A percentile compares a stretch with the other conserved stretches of the same genome.
Evolutionary conservation across 2,329 filamentous ascomycete genomes (phyloP).

Genomic region (Trichoderma guizhouense): DNA sequence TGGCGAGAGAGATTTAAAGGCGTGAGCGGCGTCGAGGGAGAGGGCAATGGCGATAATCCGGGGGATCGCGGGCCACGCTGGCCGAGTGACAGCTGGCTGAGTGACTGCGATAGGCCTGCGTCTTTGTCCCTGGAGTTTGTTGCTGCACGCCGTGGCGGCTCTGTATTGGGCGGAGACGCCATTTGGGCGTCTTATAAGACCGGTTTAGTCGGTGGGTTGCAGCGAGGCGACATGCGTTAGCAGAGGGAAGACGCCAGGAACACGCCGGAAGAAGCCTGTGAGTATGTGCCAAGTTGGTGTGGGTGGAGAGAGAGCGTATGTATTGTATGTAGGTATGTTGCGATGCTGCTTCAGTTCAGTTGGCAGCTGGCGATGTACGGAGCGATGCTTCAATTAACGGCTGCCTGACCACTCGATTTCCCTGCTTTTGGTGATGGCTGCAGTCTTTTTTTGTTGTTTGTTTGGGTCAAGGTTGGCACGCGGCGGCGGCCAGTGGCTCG

Average conservation of each 20-base stretch:
- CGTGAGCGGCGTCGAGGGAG: constrained; percentile 22
- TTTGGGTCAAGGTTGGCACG: neutral
- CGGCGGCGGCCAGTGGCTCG: neutral
- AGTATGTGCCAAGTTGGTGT: neutral
- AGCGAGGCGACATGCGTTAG: constrained; percentile 9
- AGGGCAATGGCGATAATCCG: constrained; percentile 26
- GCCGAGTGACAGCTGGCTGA: constrained; percentile 44
- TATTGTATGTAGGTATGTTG: neutral
- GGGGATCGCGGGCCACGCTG: constrained; percentile 30
- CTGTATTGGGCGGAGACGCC: constrained; percentile 28
- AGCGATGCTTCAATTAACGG: neutral
- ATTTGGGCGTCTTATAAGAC: constrained; percentile 24
- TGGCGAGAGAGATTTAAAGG: constrained; percentile 38
- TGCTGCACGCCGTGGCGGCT: constrained; percentile 35
- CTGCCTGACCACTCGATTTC: neutral
- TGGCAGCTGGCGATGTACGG: neutral
- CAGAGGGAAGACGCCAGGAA: neutral
- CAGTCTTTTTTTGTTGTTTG: neutral
- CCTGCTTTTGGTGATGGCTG: neutral
- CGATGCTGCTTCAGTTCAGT: neutral
- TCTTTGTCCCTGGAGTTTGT: constrained; percentile 28
- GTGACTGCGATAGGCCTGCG: constrained; percentile 39
- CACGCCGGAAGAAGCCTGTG: neutral
- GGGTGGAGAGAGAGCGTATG: neutral
- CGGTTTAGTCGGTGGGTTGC: constrained; percentile 1